Evolutionary conservation across 495 filamentous ascomycete species (phyloP), one percentile per base, ranked within the genome.

Genomic region (Neurospora africana): DNA sequence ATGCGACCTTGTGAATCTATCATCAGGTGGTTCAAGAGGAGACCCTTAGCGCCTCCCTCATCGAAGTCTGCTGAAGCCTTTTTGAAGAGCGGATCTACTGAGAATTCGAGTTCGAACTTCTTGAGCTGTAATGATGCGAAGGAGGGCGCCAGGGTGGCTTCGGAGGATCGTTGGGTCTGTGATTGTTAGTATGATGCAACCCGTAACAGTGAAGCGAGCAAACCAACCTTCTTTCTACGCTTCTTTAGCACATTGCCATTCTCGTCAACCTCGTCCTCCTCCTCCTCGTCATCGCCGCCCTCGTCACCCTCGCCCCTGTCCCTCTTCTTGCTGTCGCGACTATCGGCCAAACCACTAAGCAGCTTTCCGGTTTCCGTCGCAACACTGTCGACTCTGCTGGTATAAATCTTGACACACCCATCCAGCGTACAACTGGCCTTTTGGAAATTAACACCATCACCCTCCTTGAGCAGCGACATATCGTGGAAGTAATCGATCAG

Each of bases 401-500:
- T 99, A 79, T 99, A 99, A 77, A 99, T 98, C 84, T 99, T 99
- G 74, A 99, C 94, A 79, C 95, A 99, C 19, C 95, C 95, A 82
- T 99, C 95, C 30, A 99, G 85, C 11, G 95, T 99, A 81, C 95
- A 98, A 84, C 94, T 98, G 37, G 95, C 95, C 79, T 97, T 96
- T 78, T 98, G 96, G 78, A 99, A 99, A 78, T 99, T 98, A 79
- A 99, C 95, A 15, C 93, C 90, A 71, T 99, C 94, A 41, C 95
- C 95, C 78, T 98, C 96, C 78, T 95, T 95, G 35, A 99, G 86
- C 41, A 99, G 83, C 6, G 93, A 97, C 96, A 99, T 98, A 77
- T 99, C 95, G 77, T 99, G 94, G 78, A 99, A 99, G 80, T 99
- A 99, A 80, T 99, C 95, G 78, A 99, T 99, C 8, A 99, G 87